Conservation (phyloP, 179 eudicot species). For the Beta corolliflora region DNA sequence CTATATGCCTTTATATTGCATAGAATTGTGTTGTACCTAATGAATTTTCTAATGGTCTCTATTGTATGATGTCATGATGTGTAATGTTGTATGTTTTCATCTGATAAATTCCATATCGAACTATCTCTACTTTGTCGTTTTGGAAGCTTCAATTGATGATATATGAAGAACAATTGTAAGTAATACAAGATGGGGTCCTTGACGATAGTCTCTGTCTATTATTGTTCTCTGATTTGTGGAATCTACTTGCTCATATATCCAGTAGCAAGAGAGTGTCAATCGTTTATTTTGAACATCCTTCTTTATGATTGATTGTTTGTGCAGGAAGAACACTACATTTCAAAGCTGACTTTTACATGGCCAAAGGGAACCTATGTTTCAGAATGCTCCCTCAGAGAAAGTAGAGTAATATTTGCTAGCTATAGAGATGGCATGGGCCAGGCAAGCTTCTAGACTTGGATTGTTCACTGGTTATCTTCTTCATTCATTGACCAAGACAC, state of each 20-base stretch:
- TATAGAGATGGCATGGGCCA: constrained; percentile 27
- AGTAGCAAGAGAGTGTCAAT: not conserved
- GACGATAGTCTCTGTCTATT: not conserved
- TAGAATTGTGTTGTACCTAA: not conserved
- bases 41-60: not conserved
- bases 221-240: not conserved
- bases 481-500: not conserved
- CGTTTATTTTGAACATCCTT: not conserved
- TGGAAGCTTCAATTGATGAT: not conserved
- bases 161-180: not conserved
- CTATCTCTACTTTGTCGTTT: not conserved
- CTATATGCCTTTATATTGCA: not conserved
- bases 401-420: constrained; percentile 31
- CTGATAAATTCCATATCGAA: too few relatives aligned
- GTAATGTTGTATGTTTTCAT: not conserved
- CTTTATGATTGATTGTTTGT: not conserved
- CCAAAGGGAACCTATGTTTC: constrained; percentile 25
- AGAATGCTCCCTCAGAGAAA: constrained; percentile 9
- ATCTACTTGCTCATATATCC: not conserved
- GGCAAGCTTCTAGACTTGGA: constrained; percentile 26
- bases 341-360: constrained; percentile 30
- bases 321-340: constrained; percentile 36
- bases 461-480: not conserved
- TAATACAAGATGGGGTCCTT: not conserved
- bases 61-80: not conserved